Base-by-base conservation (phyloP, 768 basidiomycete genomes). In the Hypholoma fasciculare region DNA sequence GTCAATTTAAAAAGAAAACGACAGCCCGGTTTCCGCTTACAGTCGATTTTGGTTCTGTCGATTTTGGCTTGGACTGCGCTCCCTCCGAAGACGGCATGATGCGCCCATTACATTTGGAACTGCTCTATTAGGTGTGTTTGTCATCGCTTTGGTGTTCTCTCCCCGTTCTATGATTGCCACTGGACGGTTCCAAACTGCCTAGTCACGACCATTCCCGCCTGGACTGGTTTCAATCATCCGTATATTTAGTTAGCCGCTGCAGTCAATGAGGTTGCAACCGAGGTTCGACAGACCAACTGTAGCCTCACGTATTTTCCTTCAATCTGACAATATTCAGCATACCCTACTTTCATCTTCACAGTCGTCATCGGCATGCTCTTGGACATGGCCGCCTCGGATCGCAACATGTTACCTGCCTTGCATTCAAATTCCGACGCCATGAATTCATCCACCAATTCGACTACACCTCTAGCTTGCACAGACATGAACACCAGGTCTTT, bases 331-430 rank as follows among this genome's bases (percentile, higher is more conserved):
- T 27, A 54, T 54, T 47, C 44, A 34, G 40, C 26, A 23, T 34
- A 9, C 52, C 30, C 47, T 40, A 38, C 12, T 12, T 49, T 40
- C 30, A 14, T 46, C 20, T 36, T 17, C 7, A 7, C 42, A 37
- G 42, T 36, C 13, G 26, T 20, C 20, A 30, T 13, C 30, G 39
- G 44, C 42, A 16, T 54, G 13, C 54, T 54, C 43, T 14, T 46
- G 43, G 40, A 27, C 36, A 47, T 20, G 43, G 34, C 30, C 36
- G 14, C 54, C 34, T 47, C 46, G 44, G 43, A 54, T n/a, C 39
- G 34, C 37, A 54, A 44, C 54, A 54, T 46, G 44, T 46, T 46
- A 46, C 56, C 62, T 57, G 53, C 62, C 51, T 23, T 49, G n/a
- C 48, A 39, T 54, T 60, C 56, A 37, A 39, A 51, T 49, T 36